These are phyloP conservation scores for Sonneratia alba DNA, from an alignment of 345 rosid species.

Conservation along the genomic window DNA sequence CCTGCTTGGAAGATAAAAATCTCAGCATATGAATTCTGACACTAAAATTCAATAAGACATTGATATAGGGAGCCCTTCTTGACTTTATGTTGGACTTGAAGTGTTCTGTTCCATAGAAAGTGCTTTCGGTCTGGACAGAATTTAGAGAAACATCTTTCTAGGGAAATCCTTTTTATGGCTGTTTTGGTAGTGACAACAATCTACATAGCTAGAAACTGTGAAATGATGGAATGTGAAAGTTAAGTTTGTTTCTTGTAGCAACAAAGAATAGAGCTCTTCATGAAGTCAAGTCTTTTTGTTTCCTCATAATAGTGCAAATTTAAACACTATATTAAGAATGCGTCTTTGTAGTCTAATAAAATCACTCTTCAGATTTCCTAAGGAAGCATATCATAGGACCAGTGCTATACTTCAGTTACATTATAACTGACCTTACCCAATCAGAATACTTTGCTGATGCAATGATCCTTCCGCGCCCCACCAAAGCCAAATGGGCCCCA, in stretches of 20 bases:
- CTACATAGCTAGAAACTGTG: neutral
- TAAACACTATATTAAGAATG: neutral
- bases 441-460: conserved; percentile 75
- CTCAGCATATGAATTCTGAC: neutral
- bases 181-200: neutral
- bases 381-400: neutral
- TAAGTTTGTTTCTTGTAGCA: neutral
- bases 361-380: neutral
- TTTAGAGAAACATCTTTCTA: neutral
- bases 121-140: neutral
- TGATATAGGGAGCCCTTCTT: neutral
- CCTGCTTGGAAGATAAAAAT: conserved; percentile 32
- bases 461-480: conserved; percentile 56
- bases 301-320: neutral
- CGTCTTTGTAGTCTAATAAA: neutral
- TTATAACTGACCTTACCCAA: conserved; percentile 58
- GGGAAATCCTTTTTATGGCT: neutral
- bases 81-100: neutral
- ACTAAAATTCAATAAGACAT: neutral
- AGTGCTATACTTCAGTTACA: neutral
- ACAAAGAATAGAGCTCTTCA: neutral
- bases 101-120: neutral
- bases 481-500: conserved; percentile 70
- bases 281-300: neutral
- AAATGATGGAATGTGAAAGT: neutral